These are phyloP conservation scores for Pichia phayaonensis DNA, from an alignment of 805 yeast species.

Conservation along the genomic window DNA sequence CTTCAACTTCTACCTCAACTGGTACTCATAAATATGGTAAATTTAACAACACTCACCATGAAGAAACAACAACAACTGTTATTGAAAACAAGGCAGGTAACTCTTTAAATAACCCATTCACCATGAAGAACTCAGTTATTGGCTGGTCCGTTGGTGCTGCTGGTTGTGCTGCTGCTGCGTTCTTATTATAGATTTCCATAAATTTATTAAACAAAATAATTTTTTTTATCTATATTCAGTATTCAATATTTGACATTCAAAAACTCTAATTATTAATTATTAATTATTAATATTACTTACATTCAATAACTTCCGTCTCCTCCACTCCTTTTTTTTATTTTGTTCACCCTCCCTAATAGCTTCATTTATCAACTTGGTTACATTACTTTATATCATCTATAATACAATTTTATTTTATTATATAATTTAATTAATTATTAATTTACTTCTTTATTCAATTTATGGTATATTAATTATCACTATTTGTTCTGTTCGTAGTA, in stretches of 20 bases:
- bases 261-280: background rate
- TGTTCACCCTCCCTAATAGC: background rate
- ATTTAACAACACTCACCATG: constrained; percentile 39
- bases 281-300: background rate
- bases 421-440: background rate
- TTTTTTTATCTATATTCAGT: constrained; percentile 28
- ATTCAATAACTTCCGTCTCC: background rate
- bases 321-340: background rate
- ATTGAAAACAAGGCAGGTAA: constrained; percentile 15
- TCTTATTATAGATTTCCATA: constrained; percentile 11
- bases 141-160: constrained; percentile 18
- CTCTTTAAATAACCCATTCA: constrained; percentile 15
- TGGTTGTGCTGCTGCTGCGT: constrained; percentile 16
- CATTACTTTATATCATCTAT: background rate
- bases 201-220: background rate
- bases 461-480: no score
- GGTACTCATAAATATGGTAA: constrained; percentile 50
- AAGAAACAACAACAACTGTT: constrained; percentile 31
- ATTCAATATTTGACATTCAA: background rate
- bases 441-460: background rate
- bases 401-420: background rate
- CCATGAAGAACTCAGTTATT: constrained; percentile 17
- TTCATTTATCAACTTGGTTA: background rate
- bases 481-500: no score
- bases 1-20: constrained; percentile 31